Percentiles rank a stretch among this genome's conserved stretches.
Evolutionary conservation across 371 early-diverging fungal species (phyloP).

Genomic region (Chytridium lagenaria): DNA sequence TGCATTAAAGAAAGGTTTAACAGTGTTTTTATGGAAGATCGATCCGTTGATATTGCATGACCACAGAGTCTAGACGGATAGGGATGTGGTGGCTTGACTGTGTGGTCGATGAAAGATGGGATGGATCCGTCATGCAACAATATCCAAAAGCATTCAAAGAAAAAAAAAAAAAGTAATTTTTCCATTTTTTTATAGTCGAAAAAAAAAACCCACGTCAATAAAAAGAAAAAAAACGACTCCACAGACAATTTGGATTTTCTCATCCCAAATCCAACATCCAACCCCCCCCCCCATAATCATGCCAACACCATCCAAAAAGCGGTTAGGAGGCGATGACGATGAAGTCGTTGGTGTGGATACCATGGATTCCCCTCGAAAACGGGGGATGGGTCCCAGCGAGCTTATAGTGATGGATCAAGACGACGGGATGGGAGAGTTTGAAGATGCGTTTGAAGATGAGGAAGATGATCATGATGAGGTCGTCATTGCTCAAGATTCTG

Average conservation of each 20-base stretch:
- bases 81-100: too few species aligned
- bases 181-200: not conserved
- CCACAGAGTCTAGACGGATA: too few species aligned
- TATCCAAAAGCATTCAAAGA: too few species aligned
- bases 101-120: too few species aligned
- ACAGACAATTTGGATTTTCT: not conserved
- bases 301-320: not conserved
- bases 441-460: constrained; percentile 96
- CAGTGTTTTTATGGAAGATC: too few species aligned
- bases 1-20: too few species aligned
- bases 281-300: not conserved
- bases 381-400: not conserved
- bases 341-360: not conserved
- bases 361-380: not conserved
- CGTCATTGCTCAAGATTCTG: constrained; percentile 61
- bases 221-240: not conserved
- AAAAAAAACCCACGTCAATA: not conserved
- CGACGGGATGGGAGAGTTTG: constrained; percentile 93
- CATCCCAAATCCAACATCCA: not conserved
- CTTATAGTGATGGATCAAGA: constrained; percentile 45
- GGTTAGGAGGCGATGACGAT: not conserved
- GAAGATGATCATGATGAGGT: constrained; percentile 71
- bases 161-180: too few species aligned
- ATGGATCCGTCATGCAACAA: too few species aligned
- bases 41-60: too few species aligned